A percentile compares a stretch with the other conserved stretches of the same genome.
Conservation (phyloP, 2,329 filamentous ascomycete genomes). For the Ascochyta viciae-villosae region DNA sequence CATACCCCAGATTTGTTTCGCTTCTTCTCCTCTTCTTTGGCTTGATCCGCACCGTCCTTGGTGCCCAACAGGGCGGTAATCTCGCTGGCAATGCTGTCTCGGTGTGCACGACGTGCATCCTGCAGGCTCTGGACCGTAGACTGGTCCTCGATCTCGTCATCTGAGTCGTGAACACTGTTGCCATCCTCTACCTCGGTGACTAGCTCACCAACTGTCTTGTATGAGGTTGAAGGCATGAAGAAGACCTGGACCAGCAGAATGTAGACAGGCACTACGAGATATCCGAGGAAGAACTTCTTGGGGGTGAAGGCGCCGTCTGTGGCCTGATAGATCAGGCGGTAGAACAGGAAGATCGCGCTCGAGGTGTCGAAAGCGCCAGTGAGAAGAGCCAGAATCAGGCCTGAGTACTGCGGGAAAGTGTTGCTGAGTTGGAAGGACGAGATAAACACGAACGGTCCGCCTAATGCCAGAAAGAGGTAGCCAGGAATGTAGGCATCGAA, state of each 20-base stretch:
- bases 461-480: conserved; percentile 58
- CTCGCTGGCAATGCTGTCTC: conserved; percentile 70
- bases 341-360: conserved; percentile 57
- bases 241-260: conserved; percentile 55
- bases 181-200: conserved; percentile 71
- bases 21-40: conserved; percentile 70
- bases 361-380: conserved; percentile 60
- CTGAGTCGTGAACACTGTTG: conserved; percentile 60
- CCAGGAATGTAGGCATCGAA: conserved; percentile 71
- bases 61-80: conserved; percentile 77
- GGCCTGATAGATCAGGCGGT: conserved; percentile 56
- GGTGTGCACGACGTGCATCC: conserved; percentile 64
- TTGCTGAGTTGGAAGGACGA: conserved; percentile 60
- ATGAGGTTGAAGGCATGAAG: conserved; percentile 56
- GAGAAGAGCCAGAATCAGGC: conserved; percentile 58
- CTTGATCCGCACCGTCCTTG: conserved; percentile 67
- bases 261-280: conserved; percentile 56
- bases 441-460: conserved; percentile 60
- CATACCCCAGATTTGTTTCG: conserved; percentile 79
- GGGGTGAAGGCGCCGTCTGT: conserved; percentile 52
- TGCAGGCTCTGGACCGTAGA: conserved; percentile 56
- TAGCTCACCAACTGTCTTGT: conserved; percentile 75
- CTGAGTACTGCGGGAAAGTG: conserved; percentile 58
- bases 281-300: conserved; percentile 59
- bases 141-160: conserved; percentile 60